Conservation (phyloP, 768 basidiomycete species). For the Mycena belliarum region DNA sequence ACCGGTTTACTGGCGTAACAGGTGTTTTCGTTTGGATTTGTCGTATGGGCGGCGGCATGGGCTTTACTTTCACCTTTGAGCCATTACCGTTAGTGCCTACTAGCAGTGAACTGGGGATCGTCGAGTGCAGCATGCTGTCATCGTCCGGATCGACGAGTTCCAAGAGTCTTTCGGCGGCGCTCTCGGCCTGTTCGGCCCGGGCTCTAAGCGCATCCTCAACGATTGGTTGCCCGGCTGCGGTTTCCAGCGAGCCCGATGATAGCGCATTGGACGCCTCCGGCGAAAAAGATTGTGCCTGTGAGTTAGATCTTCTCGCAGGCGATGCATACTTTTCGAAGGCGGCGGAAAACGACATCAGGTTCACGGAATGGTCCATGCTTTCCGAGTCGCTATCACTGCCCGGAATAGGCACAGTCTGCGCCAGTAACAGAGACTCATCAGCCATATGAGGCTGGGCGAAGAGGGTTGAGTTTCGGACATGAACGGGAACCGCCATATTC, state of each 20-base stretch:
- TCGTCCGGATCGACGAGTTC: slow-evolving; percentile 86
- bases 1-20: slow-evolving; percentile 65
- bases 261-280: slow-evolving; percentile 61
- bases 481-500: slow-evolving; percentile 35
- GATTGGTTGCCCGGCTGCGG: slow-evolving; percentile 43
- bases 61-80: slow-evolving; percentile 43
- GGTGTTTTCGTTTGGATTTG: slow-evolving; percentile 42
- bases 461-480: slow-evolving; percentile 43
- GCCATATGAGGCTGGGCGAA: slow-evolving; percentile 42
- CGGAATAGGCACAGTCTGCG: slow-evolving; percentile 74
- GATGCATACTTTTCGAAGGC: slow-evolving; percentile 56
- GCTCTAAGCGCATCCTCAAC: slow-evolving; percentile 87
- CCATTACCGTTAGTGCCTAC: slow-evolving; percentile 39
- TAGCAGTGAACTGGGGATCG: slow-evolving; percentile 56
- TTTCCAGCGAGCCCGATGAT: slow-evolving; percentile 54
- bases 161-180: slow-evolving; percentile 83
- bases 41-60: slow-evolving; percentile 35
- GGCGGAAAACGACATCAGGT: slow-evolving; percentile 73
- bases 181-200: slow-evolving; percentile 90
- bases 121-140: slow-evolving; percentile 50
- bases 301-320: slow-evolving; percentile 34
- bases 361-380: slow-evolving; percentile 50
- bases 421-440: slow-evolving; percentile 68
- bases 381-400: slow-evolving; percentile 74
- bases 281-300: slow-evolving; percentile 51